These are phyloP conservation scores for Boletus smithii DNA, from an alignment of 1,284 basidiomycete genomes.

Conservation along the genomic window DNA sequence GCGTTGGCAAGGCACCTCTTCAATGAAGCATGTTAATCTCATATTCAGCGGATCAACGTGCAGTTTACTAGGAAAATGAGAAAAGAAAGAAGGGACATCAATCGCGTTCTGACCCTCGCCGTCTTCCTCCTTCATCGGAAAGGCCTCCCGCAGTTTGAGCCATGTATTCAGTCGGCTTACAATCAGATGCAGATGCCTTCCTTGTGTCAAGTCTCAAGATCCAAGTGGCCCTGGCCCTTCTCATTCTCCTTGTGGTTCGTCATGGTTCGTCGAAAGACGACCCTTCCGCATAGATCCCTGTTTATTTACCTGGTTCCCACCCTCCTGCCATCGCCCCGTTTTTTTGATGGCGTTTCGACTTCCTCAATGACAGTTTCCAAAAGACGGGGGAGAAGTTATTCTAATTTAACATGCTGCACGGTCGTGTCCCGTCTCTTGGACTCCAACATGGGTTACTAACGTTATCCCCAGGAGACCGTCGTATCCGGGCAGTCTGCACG, in stretches of 20 bases:
- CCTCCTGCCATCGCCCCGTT: conserved; percentile 59
- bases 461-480: conserved; percentile 51
- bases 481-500: conserved; percentile 70
- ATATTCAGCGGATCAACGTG: conserved; percentile 30
- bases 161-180: conserved; percentile 56
- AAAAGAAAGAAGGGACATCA: conserved; percentile 26
- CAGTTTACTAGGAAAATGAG: too few species aligned
- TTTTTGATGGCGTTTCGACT: conserved; percentile 65
- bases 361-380: conserved; percentile 65
- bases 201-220: conserved; percentile 52
- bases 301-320: conserved; percentile 52
- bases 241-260: conserved; percentile 48
- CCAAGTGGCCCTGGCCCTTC: conserved; percentile 52
- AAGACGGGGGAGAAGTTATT: conserved; percentile 61
- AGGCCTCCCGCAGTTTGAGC: conserved; percentile 14
- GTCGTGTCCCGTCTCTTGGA: conserved; percentile 20
- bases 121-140: conserved; percentile 24
- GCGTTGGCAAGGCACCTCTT: conserved; percentile 22
- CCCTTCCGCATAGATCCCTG: conserved; percentile 42
- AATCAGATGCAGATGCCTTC: conserved; percentile 55
- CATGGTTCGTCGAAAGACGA: conserved; percentile 41
- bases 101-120: conserved; percentile 21
- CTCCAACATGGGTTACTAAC: conserved; percentile 18
- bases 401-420: conserved; percentile 61
- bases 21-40: conserved; percentile 28